Evolutionary conservation across 805 yeast genomes (phyloP), one percentile per base, ranked within the genome.

Genomic region (Komagataella phaffii): DNA sequence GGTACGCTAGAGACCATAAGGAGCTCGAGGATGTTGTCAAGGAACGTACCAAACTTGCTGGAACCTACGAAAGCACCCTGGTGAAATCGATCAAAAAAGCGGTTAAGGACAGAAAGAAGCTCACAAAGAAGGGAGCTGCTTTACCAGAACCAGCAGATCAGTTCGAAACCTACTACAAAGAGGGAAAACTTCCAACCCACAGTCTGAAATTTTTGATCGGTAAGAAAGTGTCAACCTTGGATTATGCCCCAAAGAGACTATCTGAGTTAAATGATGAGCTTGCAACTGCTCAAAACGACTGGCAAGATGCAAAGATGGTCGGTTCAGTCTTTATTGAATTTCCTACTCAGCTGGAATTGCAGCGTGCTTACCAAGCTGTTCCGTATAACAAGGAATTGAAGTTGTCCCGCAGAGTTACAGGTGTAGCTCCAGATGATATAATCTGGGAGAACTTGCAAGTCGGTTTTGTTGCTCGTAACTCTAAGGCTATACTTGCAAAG

Each of bases 121-220:
- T 77, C 23, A 62, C 71, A 51, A 83, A 85, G 66, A 83, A 84
- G 64, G 70, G 73, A 43, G 71, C 75, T 59, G 73, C 76, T 10
- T 62, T 71, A 18, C 82, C 85, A 18, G 74, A 72, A 55, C 82
- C 85, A 3, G 75, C 71, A 51, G 73, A 81, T 60, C 82, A 76
- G 54, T 59, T 82, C 49, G 71, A 74, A 55, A 72, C 80, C 47
- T 88, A 86, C 64, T 79, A 88, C 55, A 75, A 77, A 3, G 71
- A 68, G 49, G 83, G 85, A 67, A 89, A 88, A 71, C 77, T 91
- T 58, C 97, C 97, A 49, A 83, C 87, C 40, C 91, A 88, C 67
- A 79, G 79, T 56, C 74, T 88, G 59, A 79, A 77, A 60, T 80
- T 80, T 52, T 66, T 85, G 53, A 73, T 83, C 58, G 95, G 96